Base-by-base conservation (phyloP, 352 stramenopile genomes). In the Globisporangium echinulatum region DNA sequence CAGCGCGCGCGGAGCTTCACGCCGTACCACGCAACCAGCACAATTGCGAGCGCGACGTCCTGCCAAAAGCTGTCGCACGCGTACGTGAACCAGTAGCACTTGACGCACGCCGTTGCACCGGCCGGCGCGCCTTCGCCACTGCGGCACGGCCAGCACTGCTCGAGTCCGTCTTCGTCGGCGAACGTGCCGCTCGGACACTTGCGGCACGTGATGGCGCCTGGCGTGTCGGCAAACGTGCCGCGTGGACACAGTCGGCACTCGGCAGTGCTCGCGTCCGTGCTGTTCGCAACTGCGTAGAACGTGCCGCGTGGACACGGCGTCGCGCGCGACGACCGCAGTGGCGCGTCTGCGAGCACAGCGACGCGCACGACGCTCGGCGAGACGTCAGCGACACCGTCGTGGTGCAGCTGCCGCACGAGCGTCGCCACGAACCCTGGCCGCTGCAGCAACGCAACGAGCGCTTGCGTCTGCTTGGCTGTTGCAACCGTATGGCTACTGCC, bases 31-130 rank as follows among this genome's bases (percentile, higher is more conserved):
- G 36, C 9, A n/a, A 33, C 56, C 51, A 76, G 49, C 25, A 66
- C 66, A 13, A 64, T 19, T 2, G 70, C 68, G 37, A 76, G 17
- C 3, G 75, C 4, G 9, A 90, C 58, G 49, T 88, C 67, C 52
- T 72, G 62, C 70, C 69, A 86, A 58, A 90, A 90, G n/a, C 71
- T 73, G 46, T 71, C 56, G 56, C 78, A 88, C 33, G 58, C 67
- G 39, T 75, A 75, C 19, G 71, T 77, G 48, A 82, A 81, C 63
- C 74, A 88, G 40, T 55, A 67, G 59, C 79, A 91, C 17, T 68
- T 43, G 14, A 74, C 59, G 61, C 78, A 90, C 4, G 44, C 53
- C 1, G 56, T 68, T 38, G 80, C 67, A 10, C 78, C 76, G 5
- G 56, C 11, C 14, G 56, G 36, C 5, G 76, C 57, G 37, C 81